A percentile compares a stretch with the other conserved stretches of the same genome.
phyloP scores from a whole-genome alignment of 768 basidiomycete species.

The Pholiota microspora region DNA sequence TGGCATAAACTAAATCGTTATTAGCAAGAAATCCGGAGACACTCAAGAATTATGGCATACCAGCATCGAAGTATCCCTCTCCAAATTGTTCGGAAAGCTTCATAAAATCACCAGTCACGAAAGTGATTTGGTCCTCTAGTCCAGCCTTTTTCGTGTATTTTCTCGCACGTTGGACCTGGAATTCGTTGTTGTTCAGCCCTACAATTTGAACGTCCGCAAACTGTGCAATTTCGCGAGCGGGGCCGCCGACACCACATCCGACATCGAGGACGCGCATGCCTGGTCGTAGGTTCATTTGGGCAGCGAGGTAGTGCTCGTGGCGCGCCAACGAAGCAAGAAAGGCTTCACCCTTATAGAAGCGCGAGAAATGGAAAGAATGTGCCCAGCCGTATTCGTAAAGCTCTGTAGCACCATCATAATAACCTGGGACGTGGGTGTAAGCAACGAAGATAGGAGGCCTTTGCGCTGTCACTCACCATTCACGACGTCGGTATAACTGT shows the following conservation, averaged over 20 bases:
- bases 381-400: conserved; percentile 96
- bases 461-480: conserved; percentile 82
- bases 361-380: conserved; percentile 93
- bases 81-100: conserved; percentile 90
- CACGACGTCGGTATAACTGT: conserved; percentile 89
- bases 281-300: conserved; percentile 78
- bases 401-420: conserved; percentile 95
- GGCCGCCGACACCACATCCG: conserved; percentile 97
- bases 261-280: conserved; percentile 98
- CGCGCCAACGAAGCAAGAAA: conserved; percentile 78
- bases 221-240: conserved; percentile 90
- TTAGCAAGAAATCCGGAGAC: background rate
- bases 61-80: conserved; percentile 91
- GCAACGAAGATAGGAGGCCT: no score
- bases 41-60: conserved; percentile 38
- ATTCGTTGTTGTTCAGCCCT: conserved; percentile 95
- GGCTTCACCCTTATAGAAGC: conserved; percentile 90
- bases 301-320: conserved; percentile 96
- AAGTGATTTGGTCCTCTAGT: conserved; percentile 73
- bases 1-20: conserved; percentile 73
- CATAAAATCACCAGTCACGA: conserved; percentile 96
- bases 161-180: conserved; percentile 86
- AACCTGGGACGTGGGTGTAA: conserved; percentile 46
- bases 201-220: conserved; percentile 85
- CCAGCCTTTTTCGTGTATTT: conserved; percentile 78